Evolutionary conservation across 108 stramenopile genomes (phyloP).

Genomic region (Epithemia pelagica): DNA sequence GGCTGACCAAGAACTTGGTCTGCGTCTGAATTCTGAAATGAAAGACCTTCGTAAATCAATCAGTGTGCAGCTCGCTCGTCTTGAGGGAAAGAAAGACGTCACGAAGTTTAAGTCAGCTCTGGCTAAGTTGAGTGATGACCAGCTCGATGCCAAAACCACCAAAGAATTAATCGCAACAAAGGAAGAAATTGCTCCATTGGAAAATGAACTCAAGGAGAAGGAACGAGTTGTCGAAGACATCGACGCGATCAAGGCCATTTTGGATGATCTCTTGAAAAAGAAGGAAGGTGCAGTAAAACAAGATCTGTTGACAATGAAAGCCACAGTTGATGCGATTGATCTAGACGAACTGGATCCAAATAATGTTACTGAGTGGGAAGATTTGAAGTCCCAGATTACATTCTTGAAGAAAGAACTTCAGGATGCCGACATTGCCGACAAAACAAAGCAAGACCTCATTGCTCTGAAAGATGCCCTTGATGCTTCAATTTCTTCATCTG

Average conservation of each 20-base stretch:
- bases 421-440: background rate
- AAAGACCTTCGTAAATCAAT: background rate
- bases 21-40: constrained; percentile 1
- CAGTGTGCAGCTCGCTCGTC: background rate
- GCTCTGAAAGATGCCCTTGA: background rate
- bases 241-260: background rate
- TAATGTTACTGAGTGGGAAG: background rate
- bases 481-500: background rate
- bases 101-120: background rate
- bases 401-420: background rate
- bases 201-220: background rate
- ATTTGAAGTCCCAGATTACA: background rate
- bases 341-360: background rate
- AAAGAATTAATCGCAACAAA: background rate
- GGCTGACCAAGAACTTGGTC: background rate
- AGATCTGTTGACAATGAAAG: background rate
- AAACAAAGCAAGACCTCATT: constrained; percentile 1
- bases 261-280: background rate
- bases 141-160: background rate
- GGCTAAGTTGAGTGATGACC: background rate
- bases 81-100: background rate
- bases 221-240: background rate
- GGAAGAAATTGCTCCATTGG: background rate
- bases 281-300: background rate
- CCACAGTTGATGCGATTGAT: background rate